Evolutionary conservation across 2,329 filamentous ascomycete genomes (phyloP), one percentile per base, ranked within the genome.

Genomic region (Diaporthe australafricana): DNA sequence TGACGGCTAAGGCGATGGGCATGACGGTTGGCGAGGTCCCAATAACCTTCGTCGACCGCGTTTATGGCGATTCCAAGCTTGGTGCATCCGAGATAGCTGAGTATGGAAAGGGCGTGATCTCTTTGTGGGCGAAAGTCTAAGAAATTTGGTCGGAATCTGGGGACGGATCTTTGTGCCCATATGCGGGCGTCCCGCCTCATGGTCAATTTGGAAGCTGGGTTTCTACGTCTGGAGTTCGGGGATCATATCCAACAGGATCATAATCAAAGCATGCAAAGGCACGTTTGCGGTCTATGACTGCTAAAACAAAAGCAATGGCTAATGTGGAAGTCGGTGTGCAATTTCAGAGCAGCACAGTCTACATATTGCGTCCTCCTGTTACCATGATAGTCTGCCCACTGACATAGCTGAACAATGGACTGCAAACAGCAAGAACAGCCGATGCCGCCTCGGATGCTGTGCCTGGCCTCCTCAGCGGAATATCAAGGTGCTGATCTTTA

Each of bases 21-120:
- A 97, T 90, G 85, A 93, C 92, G 47, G 96, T 99, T 40, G 94
- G 94, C 20, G 96, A 99, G 87, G 96, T 98, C 73, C 96, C 96
- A 16, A 99, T 99, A 77, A 94, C 90, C 30, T 99, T 99, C 82
- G 96, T 98, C 50, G 97, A 99, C 82, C 91, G 96, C 71, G 83
- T 99, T 57, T 99, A 98, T 81, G 96, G 96, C 40, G 96, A 80
- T 55, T 42, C 7, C 0, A 69, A 55, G n/a, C 4, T 50, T 4
- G 27, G 42, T 72, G 98, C 86, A 95, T 35, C 32, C 5, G 68
- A 68, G 3, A 22, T 68, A 1, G 66, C 17, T 0, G 67, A 69
- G 12, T 69, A 69, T 30, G 67, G 11, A 2, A 68, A 97, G 87
- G 94, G 93, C 3, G 92, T 96, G 47, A 81, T 95, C 75, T 90